These are phyloP conservation scores for Colletotrichum horii DNA, from an alignment of 2,329 filamentous ascomycete species.

Conservation along the genomic window DNA sequence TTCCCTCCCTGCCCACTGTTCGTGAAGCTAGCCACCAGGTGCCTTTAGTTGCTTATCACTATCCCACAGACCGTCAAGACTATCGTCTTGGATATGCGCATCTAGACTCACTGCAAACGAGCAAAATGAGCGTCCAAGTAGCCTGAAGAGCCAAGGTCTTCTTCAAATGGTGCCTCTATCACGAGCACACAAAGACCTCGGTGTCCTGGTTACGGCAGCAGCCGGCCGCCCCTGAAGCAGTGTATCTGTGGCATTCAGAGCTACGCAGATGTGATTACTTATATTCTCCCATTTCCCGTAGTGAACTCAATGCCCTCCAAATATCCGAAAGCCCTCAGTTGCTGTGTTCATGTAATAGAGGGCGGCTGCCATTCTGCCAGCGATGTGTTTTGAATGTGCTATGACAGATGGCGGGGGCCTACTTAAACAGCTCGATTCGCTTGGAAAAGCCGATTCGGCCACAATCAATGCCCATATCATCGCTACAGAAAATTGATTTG, in stretches of 20 bases:
- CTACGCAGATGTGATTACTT: background rate
- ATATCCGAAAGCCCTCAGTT: background rate
- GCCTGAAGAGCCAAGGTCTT: background rate
- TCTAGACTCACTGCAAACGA: background rate
- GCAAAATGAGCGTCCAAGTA: background rate
- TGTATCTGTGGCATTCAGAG: background rate
- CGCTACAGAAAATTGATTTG: background rate
- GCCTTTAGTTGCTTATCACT: background rate
- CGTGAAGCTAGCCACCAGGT: background rate
- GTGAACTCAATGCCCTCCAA: background rate
- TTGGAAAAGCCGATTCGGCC: background rate
- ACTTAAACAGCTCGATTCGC: background rate
- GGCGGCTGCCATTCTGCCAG: accelerated
- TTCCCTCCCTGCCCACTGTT: background rate
- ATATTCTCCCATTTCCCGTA: background rate
- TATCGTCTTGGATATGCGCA: background rate
- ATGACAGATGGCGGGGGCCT: background rate
- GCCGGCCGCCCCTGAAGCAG: background rate
- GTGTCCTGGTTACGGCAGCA: background rate
- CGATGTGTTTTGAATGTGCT: background rate
- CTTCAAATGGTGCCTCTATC: background rate
- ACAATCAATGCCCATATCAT: background rate
- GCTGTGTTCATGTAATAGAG: background rate
- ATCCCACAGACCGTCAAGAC: background rate
- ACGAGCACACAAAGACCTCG: background rate